These are phyloP conservation scores for Monilinia fructigena DNA, from an alignment of 2,329 filamentous ascomycete species.

Conservation along the genomic window DNA sequence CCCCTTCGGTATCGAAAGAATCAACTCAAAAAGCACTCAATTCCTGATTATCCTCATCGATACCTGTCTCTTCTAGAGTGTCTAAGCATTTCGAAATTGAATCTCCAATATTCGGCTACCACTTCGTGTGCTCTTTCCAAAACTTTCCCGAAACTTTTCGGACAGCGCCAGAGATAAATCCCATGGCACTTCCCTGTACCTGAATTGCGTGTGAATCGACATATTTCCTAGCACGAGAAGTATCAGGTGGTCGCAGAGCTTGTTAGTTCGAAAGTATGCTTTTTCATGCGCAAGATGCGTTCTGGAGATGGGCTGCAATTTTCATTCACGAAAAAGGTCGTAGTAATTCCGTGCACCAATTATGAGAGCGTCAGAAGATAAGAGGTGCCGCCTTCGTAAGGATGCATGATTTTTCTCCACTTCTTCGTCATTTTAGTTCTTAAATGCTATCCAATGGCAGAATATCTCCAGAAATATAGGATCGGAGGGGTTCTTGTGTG, in stretches of 20 bases:
- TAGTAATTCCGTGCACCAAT: slow-evolving; percentile 10
- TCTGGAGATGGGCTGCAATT: slow-evolving; percentile 6
- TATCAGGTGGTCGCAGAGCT: slow-evolving; percentile 24
- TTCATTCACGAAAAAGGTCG: slow-evolving; percentile 4
- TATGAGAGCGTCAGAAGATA: neutral
- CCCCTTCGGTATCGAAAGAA: slow-evolving; percentile 23
- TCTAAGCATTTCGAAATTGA: slow-evolving; percentile 27
- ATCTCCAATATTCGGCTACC: slow-evolving; percentile 23
- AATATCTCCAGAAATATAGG: neutral
- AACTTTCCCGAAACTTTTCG: slow-evolving; percentile 25
- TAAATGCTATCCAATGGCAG: slow-evolving; percentile 12
- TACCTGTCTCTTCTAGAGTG: slow-evolving; percentile 23
- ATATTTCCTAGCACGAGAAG: slow-evolving; percentile 21
- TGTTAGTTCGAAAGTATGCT: slow-evolving; percentile 20
- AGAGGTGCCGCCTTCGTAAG: neutral
- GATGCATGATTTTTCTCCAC: slow-evolving; percentile 2
- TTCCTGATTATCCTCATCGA: slow-evolving; percentile 26
- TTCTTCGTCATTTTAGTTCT: neutral
- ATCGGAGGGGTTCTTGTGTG: too few species aligned
- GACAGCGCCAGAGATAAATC: slow-evolving; percentile 21
- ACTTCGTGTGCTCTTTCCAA: slow-evolving; percentile 20
- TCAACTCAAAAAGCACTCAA: slow-evolving; percentile 27
- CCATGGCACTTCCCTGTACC: slow-evolving; percentile 23
- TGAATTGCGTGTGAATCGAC: slow-evolving; percentile 26
- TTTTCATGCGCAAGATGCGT: slow-evolving; percentile 20